These are phyloP conservation scores for Annona squamosa DNA, from an alignment of 164 flowering plant genomes.

Conservation along the genomic window DNA sequence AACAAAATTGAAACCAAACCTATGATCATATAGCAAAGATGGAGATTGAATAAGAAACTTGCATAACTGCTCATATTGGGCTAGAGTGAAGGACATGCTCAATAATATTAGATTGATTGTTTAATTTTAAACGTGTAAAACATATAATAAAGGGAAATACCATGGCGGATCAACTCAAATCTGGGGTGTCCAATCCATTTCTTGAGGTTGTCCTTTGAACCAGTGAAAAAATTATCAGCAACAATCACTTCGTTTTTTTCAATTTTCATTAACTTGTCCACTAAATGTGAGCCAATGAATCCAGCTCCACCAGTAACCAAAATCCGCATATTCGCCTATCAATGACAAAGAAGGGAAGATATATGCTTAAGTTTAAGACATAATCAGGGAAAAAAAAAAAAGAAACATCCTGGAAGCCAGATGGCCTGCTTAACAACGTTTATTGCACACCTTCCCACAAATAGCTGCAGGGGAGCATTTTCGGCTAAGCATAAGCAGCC, in stretches of 20 bases:
- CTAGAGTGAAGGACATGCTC: neutral
- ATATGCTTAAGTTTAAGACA: neutral
- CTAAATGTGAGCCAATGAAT: conserved; percentile 89
- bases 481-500: too few relatives aligned
- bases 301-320: conserved; percentile 97
- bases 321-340: conserved; percentile 66
- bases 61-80: neutral
- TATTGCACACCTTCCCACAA: neutral
- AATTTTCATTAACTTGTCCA: conserved; percentile 75
- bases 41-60: neutral
- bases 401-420: neutral
- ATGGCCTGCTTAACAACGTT: neutral
- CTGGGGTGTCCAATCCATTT: conserved; percentile 80
- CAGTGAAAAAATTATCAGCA: conserved; percentile 60
- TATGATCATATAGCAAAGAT: neutral
- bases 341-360: neutral
- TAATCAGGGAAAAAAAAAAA: neutral
- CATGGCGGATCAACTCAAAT: conserved; percentile 79
- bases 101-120: neutral
- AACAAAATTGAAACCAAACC: neutral
- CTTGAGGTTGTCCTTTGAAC: conserved; percentile 56
- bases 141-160: conserved; percentile 19
- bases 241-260: conserved; percentile 79
- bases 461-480: neutral
- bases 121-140: neutral